Conservation (phyloP, 768 basidiomycete genomes). For the Pulveroboletus frians region DNA sequence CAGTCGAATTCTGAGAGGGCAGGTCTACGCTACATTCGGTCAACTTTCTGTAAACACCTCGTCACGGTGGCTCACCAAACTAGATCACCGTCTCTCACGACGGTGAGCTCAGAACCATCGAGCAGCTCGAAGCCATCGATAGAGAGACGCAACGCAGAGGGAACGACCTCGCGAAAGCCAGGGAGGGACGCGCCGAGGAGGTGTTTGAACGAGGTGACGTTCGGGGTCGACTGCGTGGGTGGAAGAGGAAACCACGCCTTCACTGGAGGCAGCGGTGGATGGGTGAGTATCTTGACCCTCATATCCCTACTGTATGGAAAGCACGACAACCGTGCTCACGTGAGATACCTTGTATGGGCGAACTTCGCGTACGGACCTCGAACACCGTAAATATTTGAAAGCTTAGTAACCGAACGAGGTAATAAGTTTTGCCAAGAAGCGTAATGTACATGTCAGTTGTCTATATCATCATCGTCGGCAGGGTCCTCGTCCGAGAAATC, state of each 20-base stretch:
- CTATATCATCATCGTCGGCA: no score
- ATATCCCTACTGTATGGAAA: no score
- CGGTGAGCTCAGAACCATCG: constrained; percentile 21
- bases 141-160: constrained; percentile 14
- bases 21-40: constrained; percentile 18
- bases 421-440: no score
- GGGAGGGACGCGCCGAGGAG: constrained; percentile 16
- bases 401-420: no score
- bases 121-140: constrained; percentile 29
- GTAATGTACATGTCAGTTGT: no score
- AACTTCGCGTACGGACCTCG: no score
- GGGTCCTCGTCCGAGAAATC: no score
- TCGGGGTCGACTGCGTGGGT: neutral
- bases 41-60: neutral
- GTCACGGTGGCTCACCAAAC: constrained; percentile 16
- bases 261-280: constrained; percentile 42
- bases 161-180: neutral
- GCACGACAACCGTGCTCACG: no score
- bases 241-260: constrained; percentile 47
- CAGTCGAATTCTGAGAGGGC: neutral
- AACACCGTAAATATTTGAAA: no score
- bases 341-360: no score
- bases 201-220: constrained; percentile 17
- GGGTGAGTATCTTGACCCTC: constrained; percentile 49
- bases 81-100: constrained; percentile 27